Evolutionary conservation across 106 monocot genomes (phyloP).

Genomic region (Hemerocallis citrina): DNA sequence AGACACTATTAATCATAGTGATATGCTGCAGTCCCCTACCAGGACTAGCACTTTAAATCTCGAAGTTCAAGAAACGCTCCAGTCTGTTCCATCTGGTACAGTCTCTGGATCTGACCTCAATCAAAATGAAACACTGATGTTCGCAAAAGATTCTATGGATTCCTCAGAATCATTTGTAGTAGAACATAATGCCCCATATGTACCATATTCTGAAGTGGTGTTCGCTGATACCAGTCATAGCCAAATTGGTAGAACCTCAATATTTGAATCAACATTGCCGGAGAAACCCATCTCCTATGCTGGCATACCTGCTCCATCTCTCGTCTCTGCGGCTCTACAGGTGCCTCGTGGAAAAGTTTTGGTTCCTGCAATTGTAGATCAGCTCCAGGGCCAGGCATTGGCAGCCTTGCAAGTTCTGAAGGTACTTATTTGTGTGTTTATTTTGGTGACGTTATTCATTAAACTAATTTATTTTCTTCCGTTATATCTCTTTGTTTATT

Average conservation of each 20-base stretch:
- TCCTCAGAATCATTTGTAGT: slow-evolving; percentile 8
- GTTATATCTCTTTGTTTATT: background rate
- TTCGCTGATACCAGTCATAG: slow-evolving; percentile 1
- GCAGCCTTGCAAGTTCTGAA: slow-evolving; percentile 86
- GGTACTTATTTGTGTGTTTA: slow-evolving; percentile 32
- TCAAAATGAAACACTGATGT: slow-evolving; percentile 9
- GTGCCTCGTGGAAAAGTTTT: slow-evolving; percentile 79
- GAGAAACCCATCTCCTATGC: slow-evolving; percentile 35
- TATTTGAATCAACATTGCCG: slow-evolving; percentile 27
- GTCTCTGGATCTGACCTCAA: slow-evolving; percentile 15
- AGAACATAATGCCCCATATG: slow-evolving; percentile 1
- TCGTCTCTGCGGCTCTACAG: slow-evolving; percentile 62
- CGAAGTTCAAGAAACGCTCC: slow-evolving; percentile 7
- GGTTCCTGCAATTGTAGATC: slow-evolving; percentile 85
- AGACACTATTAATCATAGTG: slow-evolving; percentile 18
- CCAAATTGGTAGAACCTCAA: slow-evolving; percentile 16
- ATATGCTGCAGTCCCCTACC: slow-evolving; percentile 10
- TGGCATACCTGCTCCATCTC: slow-evolving; percentile 82
- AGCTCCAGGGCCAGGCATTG: slow-evolving; percentile 73
- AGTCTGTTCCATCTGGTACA: slow-evolving; percentile 13
- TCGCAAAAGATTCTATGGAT: slow-evolving; percentile 9
- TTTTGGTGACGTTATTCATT: background rate
- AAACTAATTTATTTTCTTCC: too few relatives aligned
- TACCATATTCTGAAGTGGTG: slow-evolving; percentile 10
- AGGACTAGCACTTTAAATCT: slow-evolving; percentile 2